Percentiles rank a stretch among this genome's conserved stretches.
These are phyloP conservation scores for Paxillus involutus DNA, from an alignment of 768 basidiomycete genomes.

Conservation along the genomic window DNA sequence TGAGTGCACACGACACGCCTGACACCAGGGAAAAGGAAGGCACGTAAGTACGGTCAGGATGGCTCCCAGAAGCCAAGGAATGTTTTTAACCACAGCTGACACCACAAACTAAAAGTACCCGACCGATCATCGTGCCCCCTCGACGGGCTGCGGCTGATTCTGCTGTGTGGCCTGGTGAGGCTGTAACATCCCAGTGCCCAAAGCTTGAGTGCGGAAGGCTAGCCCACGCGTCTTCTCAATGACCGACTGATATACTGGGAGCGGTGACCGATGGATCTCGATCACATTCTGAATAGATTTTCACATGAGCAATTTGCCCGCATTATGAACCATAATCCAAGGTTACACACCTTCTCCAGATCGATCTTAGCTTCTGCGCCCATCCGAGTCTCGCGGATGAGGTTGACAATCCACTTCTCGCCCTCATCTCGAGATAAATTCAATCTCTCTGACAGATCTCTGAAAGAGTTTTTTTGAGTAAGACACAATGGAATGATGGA, in stretches of 20 bases:
- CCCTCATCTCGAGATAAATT: conserved; percentile 95
- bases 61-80: background rate
- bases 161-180: conserved; percentile 30
- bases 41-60: background rate
- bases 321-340: background rate
- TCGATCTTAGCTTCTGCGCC: conserved; percentile 98
- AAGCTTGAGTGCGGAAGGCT: conserved; percentile 85
- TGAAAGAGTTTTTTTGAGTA: conserved; percentile 25
- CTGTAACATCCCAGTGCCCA: conserved; percentile 73
- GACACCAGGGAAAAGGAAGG: background rate
- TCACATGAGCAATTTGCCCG: conserved; percentile 3
- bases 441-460: conserved; percentile 89
- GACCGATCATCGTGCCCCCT: conserved; percentile 23
- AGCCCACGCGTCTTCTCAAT: conserved; percentile 95
- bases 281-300: conserved; percentile 78
- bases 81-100: conserved; percentile 6
- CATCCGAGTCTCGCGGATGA: conserved; percentile 96
- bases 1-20: background rate
- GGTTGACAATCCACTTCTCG: conserved; percentile 99
- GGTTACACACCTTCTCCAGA: conserved; percentile 76
- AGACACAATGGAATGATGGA: background rate
- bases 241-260: conserved; percentile 89
- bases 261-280: conserved; percentile 87
- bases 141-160: conserved; percentile 29
- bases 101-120: conserved; percentile 1